Evolutionary conservation across 1,284 basidiomycete species (phyloP).

Genomic region (Hortiboletus rubellus): DNA sequence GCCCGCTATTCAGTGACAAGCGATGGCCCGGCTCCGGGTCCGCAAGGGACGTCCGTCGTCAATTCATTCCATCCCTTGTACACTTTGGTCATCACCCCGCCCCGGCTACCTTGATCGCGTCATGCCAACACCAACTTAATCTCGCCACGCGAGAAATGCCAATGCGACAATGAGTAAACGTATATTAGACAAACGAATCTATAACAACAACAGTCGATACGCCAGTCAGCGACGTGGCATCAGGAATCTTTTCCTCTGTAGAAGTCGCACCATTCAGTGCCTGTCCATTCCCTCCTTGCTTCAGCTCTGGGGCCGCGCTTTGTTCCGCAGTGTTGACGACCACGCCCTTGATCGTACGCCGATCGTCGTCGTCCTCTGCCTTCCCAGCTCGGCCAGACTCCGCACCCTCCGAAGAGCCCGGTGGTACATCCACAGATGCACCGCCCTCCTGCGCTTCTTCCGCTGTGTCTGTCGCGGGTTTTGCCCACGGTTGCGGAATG

Average conservation of each 20-base stretch:
- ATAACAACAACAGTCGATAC: constrained; percentile 23
- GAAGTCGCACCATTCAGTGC: constrained; percentile 6
- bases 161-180: not conserved
- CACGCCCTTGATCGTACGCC: constrained; percentile 57
- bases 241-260: constrained; percentile 27
- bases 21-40: constrained; percentile 18
- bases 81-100: constrained; percentile 21
- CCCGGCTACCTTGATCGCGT: constrained; percentile 7
- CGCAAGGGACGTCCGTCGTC: constrained; percentile 14
- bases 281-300: constrained; percentile 14
- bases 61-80: constrained; percentile 27
- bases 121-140: constrained; percentile 19
- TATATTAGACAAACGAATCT: constrained; percentile 25
- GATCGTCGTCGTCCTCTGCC: constrained; percentile 53
- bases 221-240: constrained; percentile 9
- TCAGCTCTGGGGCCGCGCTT: constrained; percentile 13
- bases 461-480: constrained; percentile 24
- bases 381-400: constrained; percentile 10
- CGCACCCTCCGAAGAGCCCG: constrained; percentile 7
- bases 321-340: constrained; percentile 31
- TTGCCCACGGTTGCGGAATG: constrained; percentile 18
- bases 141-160: constrained; percentile 2
- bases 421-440: constrained; percentile 15
- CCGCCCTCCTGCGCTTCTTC: constrained; percentile 29
- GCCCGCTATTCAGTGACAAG: not conserved